A percentile compares a stretch with the other conserved stretches of the same genome.
These are phyloP conservation scores for Aspergillus uvarum DNA, from an alignment of 2,329 filamentous ascomycete genomes.

Conservation along the genomic window DNA sequence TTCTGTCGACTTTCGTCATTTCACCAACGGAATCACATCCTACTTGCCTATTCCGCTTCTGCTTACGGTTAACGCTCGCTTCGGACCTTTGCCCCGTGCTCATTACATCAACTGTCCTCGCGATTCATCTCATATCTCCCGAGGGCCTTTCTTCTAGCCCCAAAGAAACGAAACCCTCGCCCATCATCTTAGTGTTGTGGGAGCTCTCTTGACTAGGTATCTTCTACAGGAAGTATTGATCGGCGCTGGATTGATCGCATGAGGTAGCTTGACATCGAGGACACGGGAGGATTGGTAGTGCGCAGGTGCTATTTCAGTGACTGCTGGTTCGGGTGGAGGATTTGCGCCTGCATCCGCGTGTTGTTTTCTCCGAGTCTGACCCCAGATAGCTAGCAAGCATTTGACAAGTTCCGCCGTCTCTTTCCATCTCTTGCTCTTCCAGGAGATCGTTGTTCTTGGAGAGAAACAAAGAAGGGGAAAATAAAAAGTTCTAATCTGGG, in stretches of 20 bases:
- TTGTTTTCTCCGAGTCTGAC: constrained; percentile 40
- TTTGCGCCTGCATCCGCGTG: constrained; percentile 34
- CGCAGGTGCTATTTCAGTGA: constrained; percentile 25
- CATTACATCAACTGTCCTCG: constrained; percentile 7
- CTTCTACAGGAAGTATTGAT: constrained; percentile 22
- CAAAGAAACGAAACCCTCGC: neutral
- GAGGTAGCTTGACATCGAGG: constrained; percentile 26
- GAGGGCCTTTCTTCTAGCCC: neutral
- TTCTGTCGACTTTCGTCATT: neutral
- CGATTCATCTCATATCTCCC: neutral
- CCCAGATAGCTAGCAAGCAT: constrained; percentile 49
- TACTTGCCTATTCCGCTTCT: constrained; percentile 7
- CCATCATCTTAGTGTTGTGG: constrained; percentile 9
- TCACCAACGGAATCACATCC: neutral
- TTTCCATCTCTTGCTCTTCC: constrained; percentile 37
- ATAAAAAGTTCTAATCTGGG: constrained; percentile 20
- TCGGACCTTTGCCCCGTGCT: neutral
- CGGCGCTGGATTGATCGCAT: constrained; percentile 18
- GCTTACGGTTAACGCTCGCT: neutral
- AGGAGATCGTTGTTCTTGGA: constrained; percentile 24
- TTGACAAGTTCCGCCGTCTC: constrained; percentile 43
- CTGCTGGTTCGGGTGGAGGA: constrained; percentile 27
- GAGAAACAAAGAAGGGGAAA: constrained; percentile 26
- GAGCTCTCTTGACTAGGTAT: constrained; percentile 19
- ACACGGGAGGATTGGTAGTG: constrained; percentile 20